Evolutionary conservation across 2,329 filamentous ascomycete species (phyloP).

Genomic region (Teratosphaeria viscida): DNA sequence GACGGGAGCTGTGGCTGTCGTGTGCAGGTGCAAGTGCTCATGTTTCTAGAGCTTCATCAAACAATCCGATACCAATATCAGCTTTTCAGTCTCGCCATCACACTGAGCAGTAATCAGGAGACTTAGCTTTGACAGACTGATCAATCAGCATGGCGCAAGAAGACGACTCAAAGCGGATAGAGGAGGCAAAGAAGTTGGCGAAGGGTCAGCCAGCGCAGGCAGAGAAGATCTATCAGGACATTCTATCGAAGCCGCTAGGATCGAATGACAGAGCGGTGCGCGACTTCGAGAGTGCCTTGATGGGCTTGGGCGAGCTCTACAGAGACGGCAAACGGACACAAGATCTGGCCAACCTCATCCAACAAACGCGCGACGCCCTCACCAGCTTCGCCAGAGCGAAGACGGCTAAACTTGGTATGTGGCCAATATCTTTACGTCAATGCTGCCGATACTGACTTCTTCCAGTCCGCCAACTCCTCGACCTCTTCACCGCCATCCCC

Average conservation of each 20-base stretch:
- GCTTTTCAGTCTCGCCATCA: not conserved
- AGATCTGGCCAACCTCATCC: conserved; percentile 81
- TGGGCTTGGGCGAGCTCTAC: conserved; percentile 86
- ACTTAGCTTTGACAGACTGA: not conserved
- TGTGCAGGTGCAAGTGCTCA: not conserved
- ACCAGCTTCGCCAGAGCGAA: conserved; percentile 98
- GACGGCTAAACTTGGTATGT: conserved; percentile 82
- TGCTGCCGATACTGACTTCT: not conserved
- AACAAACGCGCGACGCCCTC: conserved; percentile 78
- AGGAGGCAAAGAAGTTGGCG: conserved; percentile 76
- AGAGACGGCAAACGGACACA: conserved; percentile 73
- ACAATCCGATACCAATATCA: not conserved
- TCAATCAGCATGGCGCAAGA: conserved; percentile 35
- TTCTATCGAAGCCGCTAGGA: conserved; percentile 75
- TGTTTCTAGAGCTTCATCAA: not conserved
- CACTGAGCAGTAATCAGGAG: not conserved
- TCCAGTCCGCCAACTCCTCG: conserved; percentile 80
- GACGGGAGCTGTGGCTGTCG: not conserved
- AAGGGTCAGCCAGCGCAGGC: conserved; percentile 75
- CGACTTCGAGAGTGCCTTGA: conserved; percentile 82
- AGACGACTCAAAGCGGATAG: conserved; percentile 56
- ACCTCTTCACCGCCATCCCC: conserved; percentile 87
- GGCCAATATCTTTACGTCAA: not conserved
- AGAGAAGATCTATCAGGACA: conserved; percentile 78
- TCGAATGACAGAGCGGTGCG: conserved; percentile 76